A percentile compares a stretch with the other conserved stretches of the same genome.
phyloP scores from a whole-genome alignment of 176 grass and related monocot species.

The maize (Zea mays) region DNA sequence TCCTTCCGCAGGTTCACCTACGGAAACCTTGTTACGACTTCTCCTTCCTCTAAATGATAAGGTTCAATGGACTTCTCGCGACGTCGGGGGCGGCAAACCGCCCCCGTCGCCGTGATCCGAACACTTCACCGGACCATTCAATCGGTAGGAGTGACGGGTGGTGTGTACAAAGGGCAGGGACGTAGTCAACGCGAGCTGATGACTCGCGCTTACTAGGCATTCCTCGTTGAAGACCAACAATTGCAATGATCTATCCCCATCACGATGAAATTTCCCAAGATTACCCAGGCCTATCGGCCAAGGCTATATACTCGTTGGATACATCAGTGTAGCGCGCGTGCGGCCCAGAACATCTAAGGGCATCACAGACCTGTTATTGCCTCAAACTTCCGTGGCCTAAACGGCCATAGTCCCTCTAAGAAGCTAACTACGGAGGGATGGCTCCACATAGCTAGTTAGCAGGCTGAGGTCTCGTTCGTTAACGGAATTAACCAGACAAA shows the following conservation, averaged over 20 bases:
- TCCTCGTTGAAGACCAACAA: slow-evolving; percentile 67
- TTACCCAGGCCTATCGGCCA: no score
- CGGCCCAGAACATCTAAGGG: no score
- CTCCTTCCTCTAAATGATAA: slow-evolving; percentile 63
- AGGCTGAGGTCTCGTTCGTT: slow-evolving; percentile 67
- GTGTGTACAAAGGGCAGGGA: slow-evolving; percentile 11
- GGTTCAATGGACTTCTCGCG: slow-evolving; percentile 44
- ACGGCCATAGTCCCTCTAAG: no score
- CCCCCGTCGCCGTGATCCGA: background rate
- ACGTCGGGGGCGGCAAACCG: slow-evolving; percentile 3
- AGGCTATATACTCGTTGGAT: no score
- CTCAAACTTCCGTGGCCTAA: no score
- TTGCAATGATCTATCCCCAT: slow-evolving; percentile 69
- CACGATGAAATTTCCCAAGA: slow-evolving; percentile 71
- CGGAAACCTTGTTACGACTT: slow-evolving; percentile 67
- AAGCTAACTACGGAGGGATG: no score
- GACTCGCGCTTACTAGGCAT: slow-evolving; percentile 43
- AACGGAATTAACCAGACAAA: slow-evolving; percentile 36
- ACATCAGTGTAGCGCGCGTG: no score
- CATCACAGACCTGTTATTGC: no score
- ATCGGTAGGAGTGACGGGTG: slow-evolving; percentile 1
- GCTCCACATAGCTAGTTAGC: no score
- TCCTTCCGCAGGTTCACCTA: slow-evolving; percentile 61
- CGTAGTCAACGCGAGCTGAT: slow-evolving; percentile 3
- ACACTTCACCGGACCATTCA: slow-evolving; percentile 35